Conservation (phyloP, 2,329 filamentous ascomycete genomes). For the Pseudopyrenochaeta lycopersici region DNA sequence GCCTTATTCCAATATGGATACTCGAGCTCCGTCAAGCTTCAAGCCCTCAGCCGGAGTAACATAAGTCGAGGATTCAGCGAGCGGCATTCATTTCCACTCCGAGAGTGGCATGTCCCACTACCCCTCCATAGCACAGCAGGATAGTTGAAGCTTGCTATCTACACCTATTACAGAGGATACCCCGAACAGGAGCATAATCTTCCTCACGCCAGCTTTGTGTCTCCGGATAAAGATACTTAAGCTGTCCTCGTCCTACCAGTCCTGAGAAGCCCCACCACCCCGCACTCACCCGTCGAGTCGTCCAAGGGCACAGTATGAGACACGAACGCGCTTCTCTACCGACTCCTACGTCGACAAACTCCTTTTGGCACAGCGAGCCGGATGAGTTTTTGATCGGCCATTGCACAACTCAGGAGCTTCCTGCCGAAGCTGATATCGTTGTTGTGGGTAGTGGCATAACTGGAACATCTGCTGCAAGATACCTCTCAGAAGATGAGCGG, state of each 20-base stretch:
- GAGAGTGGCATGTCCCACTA: constrained; percentile 13
- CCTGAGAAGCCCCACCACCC: background rate
- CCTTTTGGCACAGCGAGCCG: constrained; percentile 79
- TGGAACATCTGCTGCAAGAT: constrained; percentile 74
- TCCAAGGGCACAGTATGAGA: constrained; percentile 32
- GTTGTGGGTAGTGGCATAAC: constrained; percentile 81
- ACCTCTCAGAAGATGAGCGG: constrained; percentile 60
- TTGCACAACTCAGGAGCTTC: constrained; percentile 70
- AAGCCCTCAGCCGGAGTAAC: constrained; percentile 16
- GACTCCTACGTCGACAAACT: constrained; percentile 66
- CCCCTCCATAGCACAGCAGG: constrained; percentile 17
- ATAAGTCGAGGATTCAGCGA: constrained; percentile 10
- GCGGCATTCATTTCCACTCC: constrained; percentile 16
- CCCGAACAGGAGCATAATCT: constrained; percentile 1
- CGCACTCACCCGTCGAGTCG: background rate
- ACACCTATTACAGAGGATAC: constrained; percentile 1
- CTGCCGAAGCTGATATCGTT: constrained; percentile 71
- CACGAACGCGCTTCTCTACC: constrained; percentile 61
- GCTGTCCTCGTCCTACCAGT: too few relatives aligned
- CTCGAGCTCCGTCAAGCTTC: background rate
- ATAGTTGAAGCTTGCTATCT: background rate
- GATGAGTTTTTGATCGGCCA: constrained; percentile 72
- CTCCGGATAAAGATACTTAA: too few relatives aligned
- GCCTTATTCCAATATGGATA: background rate
- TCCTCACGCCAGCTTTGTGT: constrained; percentile 2